These are phyloP conservation scores for Pisolithus marmoratus DNA, from an alignment of 768 basidiomycete species.

Conservation along the genomic window DNA sequence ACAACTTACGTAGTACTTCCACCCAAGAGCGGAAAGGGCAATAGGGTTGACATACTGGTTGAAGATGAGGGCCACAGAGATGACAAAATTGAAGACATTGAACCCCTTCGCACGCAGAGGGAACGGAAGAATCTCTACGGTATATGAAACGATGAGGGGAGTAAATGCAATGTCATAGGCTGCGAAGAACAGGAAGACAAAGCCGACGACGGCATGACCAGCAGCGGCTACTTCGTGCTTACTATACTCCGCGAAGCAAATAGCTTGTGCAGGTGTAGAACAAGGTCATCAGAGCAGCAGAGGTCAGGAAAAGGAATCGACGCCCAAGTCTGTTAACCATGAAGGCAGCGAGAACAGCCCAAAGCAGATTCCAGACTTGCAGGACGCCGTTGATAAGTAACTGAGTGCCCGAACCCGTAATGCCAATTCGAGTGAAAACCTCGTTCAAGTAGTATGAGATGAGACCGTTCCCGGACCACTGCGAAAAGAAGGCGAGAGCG, in stretches of 20 bases:
- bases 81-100: conserved; percentile 72
- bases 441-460: conserved; percentile 78
- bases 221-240: conserved; percentile 37
- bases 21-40: conserved; percentile 54
- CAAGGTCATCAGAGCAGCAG: conserved; percentile 51
- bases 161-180: conserved; percentile 80
- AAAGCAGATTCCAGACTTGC: conserved; percentile 73
- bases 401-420: conserved; percentile 54
- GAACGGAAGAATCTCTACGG: conserved; percentile 85
- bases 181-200: conserved; percentile 81
- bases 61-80: conserved; percentile 79
- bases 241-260: conserved; percentile 54
- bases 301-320: conserved; percentile 63
- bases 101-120: conserved; percentile 81
- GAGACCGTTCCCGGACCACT: conserved; percentile 83
- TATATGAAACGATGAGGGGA: conserved; percentile 82
- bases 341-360: conserved; percentile 53
- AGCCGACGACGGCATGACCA: conserved; percentile 70
- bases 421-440: conserved; percentile 65
- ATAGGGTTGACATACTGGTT: conserved; percentile 88
- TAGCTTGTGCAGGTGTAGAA: conserved; percentile 67
- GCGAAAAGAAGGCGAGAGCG: conserved; percentile 77
- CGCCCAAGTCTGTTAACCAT: conserved; percentile 65
- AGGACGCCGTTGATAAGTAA: conserved; percentile 84
- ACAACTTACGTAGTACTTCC: conserved; percentile 68